Evolutionary conservation across 2,329 filamentous ascomycete species (phyloP).

Genomic region (Colletotrichum falcatum): DNA sequence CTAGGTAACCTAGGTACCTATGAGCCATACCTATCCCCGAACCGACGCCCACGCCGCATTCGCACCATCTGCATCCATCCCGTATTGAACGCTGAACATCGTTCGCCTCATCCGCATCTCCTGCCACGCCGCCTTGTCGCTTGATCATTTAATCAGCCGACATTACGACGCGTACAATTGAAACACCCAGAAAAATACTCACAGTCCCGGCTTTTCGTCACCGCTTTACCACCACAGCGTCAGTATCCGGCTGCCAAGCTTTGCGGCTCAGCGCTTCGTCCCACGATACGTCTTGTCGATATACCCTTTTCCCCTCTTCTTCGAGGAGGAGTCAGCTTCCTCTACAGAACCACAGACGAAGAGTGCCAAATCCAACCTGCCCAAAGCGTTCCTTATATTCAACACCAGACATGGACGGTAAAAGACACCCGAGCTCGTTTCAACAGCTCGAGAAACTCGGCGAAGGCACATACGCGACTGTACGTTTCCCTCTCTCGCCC

Average conservation of each 20-base stretch:
- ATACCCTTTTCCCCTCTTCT: not conserved
- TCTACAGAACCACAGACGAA: not conserved
- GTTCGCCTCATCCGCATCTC: not conserved
- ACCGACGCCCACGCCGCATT: conserved; percentile 6
- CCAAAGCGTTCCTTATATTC: not conserved
- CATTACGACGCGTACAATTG: not conserved
- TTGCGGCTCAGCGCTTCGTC: not conserved
- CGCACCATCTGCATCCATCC: conserved; percentile 10
- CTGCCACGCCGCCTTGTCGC: not conserved
- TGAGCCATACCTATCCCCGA: no score
- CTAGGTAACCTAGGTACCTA: not conserved
- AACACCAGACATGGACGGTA: conserved; percentile 79
- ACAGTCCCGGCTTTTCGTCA: not conserved
- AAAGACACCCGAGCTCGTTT: conserved; percentile 94
- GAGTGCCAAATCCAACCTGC: not conserved
- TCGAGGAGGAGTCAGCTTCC: not conserved
- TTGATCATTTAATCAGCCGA: not conserved
- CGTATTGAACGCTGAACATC: conserved; percentile 8
- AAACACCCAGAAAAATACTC: not conserved
- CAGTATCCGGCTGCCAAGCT: not conserved
- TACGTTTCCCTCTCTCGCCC: conserved; percentile 58
- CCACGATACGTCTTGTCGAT: not conserved
- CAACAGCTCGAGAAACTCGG: conserved; percentile 99
- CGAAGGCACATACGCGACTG: conserved; percentile 98
- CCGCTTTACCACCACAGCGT: not conserved